Evolutionary conservation across 805 yeast species (phyloP), one percentile per base, ranked within the genome.

Genomic region (Monosporozyma siamensis): DNA sequence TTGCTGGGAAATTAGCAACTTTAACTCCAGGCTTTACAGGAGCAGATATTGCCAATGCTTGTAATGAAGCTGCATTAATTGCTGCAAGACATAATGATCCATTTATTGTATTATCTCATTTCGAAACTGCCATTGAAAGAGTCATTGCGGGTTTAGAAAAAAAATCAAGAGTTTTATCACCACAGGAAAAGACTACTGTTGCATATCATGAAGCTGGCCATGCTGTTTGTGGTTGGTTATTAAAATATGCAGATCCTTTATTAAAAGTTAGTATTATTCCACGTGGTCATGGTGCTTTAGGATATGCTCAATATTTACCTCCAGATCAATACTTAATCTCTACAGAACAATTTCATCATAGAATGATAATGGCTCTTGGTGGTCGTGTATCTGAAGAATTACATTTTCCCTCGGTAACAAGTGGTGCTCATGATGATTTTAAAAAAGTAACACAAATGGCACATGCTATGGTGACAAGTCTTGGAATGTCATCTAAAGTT

Each of bases 161-260:
- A 64, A 85, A 85, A 58, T 77, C 92, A 1, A 77, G 80, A 59
- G 78, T 89, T 7, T 69, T 88, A 41, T 78, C 85, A 5, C 80
- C 81, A 8, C 85, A 82, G 27, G 95, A 89, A 63, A 84, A 86
- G 69, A 77, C 70, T 50, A 76, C 84, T 25, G 95, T 88, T 39
- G 95, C 96, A 0, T 88, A 84, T 59, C 97, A 88, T 63, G 97
- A 88, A 66, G 97, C 97, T 2, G 97, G 97, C 0, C 97, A 88
- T 62, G 97, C 97, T 4, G 82, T 88, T 39, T 84, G 95, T 65
- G 97, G 96, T 18, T 89, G 96, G 97, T 86, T 70, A 59, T 70
- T 88, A 57, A 75, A 79, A 65, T 78, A 68, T 66, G 96, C 97
- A 9, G 95, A 88, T 61, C 97, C 97, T 6, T 68, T 88, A 46